Evolutionary conservation across 108 stramenopile species (phyloP), one percentile per base, ranked within the genome.

Genomic region (Tribonema minus): DNA sequence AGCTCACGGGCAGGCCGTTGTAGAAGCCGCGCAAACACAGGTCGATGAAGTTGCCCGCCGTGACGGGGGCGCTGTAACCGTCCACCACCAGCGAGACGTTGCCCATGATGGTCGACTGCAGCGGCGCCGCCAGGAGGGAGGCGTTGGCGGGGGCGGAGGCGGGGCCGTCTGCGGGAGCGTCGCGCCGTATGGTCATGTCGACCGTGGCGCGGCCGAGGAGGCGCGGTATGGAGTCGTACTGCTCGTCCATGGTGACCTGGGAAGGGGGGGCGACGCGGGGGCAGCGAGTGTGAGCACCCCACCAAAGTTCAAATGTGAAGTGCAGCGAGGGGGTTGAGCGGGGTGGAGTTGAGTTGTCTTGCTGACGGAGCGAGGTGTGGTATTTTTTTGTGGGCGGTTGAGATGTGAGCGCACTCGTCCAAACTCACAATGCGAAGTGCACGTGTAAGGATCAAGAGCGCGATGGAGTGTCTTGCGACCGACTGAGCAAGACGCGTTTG

Each of bases 61-160:
- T 95, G n/a, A 96, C 88, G 32, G 96, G 96, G 30, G 94, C 91
- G 85, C 81, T 80, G 82, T 91, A 96, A 5, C 95, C 95, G 87
- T 95, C 96, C 76, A 95, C 91, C 27, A 96, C 85, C 92, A 96
- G 92, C 63, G 90, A 92, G 9, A 94, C 92, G 71, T 92, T 87
- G 1, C 87, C 86, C 59, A 82, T 91, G 37, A 87, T 81, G 15
- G 64, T 72, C 28, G 92, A 92, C 41, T 94, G 89, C 12, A 33
- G 59, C 76, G 12, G 67, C 1, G 66, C 40, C 41, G 15, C 6
- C 6, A n/a, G 61, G 61, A 27, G 61, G 6, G 6, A 15, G 41
- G 41, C 9, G 41, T 46, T 12, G 9, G 41, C 7, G 5, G 5
- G 40, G 40, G 40, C 40, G 12, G 40, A 41, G 40, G 7, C 12